phyloP scores from a whole-genome alignment of 2,329 filamentous ascomycete genomes.

The Alternaria sp. region DNA sequence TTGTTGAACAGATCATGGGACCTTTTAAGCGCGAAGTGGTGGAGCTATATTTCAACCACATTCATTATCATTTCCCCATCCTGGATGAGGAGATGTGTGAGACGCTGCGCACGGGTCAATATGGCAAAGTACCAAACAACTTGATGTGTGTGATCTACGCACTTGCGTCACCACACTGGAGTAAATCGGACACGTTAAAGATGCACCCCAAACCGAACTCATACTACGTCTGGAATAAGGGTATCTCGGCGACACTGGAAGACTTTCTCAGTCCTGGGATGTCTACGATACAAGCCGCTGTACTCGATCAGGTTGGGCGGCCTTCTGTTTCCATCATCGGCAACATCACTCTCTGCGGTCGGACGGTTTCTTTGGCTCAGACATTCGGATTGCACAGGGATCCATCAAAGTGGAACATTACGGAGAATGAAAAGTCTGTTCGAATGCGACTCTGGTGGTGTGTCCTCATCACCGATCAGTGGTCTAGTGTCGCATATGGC shows the following conservation, averaged over 20 bases:
- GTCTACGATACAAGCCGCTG: slow-evolving; percentile 50
- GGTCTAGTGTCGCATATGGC: slow-evolving; percentile 66
- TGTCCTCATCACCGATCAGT: slow-evolving; percentile 65
- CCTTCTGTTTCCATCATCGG: slow-evolving; percentile 53
- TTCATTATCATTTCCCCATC: slow-evolving; percentile 52
- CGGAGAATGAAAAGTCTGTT: slow-evolving; percentile 60
- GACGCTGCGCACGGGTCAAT: slow-evolving; percentile 47
- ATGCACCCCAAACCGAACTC: slow-evolving; percentile 50
- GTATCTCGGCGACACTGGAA: slow-evolving; percentile 53
- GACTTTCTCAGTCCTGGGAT: slow-evolving; percentile 55
- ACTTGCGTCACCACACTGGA: slow-evolving; percentile 50
- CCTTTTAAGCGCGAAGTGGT: slow-evolving; percentile 51
- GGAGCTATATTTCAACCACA: slow-evolving; percentile 57
- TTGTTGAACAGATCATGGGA: slow-evolving; percentile 54
- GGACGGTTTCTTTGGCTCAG: slow-evolving; percentile 63
- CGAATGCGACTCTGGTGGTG: slow-evolving; percentile 66
- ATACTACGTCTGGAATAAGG: slow-evolving; percentile 55
- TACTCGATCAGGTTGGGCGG: slow-evolving; percentile 54
- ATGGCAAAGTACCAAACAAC: slow-evolving; percentile 45
- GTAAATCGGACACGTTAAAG: slow-evolving; percentile 47
- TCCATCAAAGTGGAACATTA: slow-evolving; percentile 62
- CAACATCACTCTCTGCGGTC: slow-evolving; percentile 64
- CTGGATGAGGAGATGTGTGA: slow-evolving; percentile 52
- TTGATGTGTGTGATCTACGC: slow-evolving; percentile 53
- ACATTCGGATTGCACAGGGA: slow-evolving; percentile 66